Conservation (phyloP, 129 eudicot species). For the Helianthus annuus region DNA sequence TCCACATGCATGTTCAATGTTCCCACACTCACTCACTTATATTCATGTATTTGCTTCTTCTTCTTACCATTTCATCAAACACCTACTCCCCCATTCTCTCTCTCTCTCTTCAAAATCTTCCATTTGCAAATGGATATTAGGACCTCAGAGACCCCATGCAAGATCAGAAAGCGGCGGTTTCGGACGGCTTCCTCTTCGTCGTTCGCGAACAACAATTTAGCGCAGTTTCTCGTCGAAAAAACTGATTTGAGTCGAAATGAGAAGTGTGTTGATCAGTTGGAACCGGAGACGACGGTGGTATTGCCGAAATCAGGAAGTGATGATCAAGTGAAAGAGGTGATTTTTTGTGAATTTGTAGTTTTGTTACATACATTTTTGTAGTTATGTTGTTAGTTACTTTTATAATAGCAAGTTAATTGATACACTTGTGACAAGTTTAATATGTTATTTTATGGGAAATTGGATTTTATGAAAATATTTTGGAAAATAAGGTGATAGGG, state of each 20-base stretch:
- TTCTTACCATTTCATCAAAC: constrained; percentile 33
- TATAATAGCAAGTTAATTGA: not conserved
- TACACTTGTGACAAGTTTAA: not conserved
- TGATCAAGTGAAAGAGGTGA: not conserved
- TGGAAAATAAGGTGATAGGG: too few species aligned
- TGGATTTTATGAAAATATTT: too few species aligned
- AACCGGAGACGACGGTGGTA: constrained; percentile 31
- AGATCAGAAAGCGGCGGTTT: constrained; percentile 65
- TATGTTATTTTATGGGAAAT: too few species aligned
- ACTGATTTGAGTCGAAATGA: constrained; percentile 35
- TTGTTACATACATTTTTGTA: not conserved
- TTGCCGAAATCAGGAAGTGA: not conserved
- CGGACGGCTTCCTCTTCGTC: constrained; percentile 73
- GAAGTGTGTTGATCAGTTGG: not conserved
- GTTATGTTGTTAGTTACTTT: not conserved
- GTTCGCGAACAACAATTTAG: constrained; percentile 41
- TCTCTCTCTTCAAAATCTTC: constrained; percentile 29
- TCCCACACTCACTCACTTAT: constrained; percentile 30
- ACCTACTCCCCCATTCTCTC: constrained; percentile 25
- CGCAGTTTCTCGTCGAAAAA: constrained; percentile 55
- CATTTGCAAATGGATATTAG: constrained; percentile 41
- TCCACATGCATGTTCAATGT: constrained; percentile 41
- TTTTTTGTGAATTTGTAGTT: not conserved
- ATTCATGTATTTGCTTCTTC: constrained; percentile 70
- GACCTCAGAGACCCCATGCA: constrained; percentile 56